These are phyloP conservation scores for Herpetomonas tarakana DNA, from an alignment of 208 protist genomes.

Conservation along the genomic window DNA sequence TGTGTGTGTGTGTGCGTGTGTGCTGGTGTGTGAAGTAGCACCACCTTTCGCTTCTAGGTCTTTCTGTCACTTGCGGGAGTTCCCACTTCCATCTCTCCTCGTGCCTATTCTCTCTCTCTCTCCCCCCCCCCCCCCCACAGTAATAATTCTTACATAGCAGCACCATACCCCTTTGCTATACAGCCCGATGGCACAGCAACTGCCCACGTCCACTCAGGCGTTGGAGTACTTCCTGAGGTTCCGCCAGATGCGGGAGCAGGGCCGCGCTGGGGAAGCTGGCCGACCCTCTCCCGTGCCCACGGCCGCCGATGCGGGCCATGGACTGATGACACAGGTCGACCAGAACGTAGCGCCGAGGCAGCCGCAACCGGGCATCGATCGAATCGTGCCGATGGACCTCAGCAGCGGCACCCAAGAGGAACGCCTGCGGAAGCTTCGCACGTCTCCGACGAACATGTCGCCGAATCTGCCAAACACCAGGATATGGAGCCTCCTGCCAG, in stretches of 20 bases:
- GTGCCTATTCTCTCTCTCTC: too few relatives aligned
- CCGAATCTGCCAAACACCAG: slow-evolving; percentile 17
- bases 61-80: too few relatives aligned
- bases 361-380: slow-evolving; percentile 3
- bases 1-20: too few relatives aligned
- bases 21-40: too few relatives aligned
- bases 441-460: slow-evolving; percentile 31
- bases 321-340: slow-evolving; percentile 23
- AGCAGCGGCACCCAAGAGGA: slow-evolving; percentile 23
- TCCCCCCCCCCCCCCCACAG: too few relatives aligned
- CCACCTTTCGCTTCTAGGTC: too few relatives aligned
- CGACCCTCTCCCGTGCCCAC: neutral
- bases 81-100: too few relatives aligned
- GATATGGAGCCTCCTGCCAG: slow-evolving; percentile 25
- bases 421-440: slow-evolving; percentile 24
- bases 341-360: slow-evolving; percentile 4
- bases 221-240: neutral
- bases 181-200: neutral
- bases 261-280: neutral
- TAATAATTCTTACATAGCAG: too few relatives aligned
- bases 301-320: neutral
- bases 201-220: neutral
- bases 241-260: neutral
- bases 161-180: too few relatives aligned
- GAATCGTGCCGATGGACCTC: slow-evolving; percentile 37